Base-by-base conservation (phyloP, 106 monocot genomes). In the Chionographis japonica region DNA sequence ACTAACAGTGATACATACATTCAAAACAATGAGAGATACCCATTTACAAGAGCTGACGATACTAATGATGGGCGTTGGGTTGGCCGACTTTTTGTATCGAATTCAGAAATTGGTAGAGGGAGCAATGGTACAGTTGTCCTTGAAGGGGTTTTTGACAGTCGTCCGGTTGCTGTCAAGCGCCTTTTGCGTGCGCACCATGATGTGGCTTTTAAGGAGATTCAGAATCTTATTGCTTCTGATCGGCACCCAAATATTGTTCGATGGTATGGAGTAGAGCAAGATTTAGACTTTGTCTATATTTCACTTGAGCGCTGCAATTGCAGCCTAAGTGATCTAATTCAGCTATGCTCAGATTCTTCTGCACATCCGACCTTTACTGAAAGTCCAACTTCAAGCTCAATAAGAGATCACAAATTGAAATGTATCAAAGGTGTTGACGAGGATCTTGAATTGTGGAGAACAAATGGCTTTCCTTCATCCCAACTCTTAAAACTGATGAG, bases 61-160 rank as follows among this genome's bases (percentile, higher is more conserved):
- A 53, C 8, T 70, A 65, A 58, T 69, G 80, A 81, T 60, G 92
- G 92, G 2, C 74, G 81, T 52, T 70, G 72, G 70, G 70, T 98
- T 70, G 92, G 92, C 36, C 92, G 80, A 66, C 86, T 98, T 36
- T 77, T 87, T 78, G 71, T 98, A 53, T 81, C 80, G 60, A 90
- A 87, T 78, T 73, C 56, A 59, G 92, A 90, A 85, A 98, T 98
- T 68, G 97, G 89, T 35, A 87, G 81, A 50, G 97, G 97, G 38
- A 98, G 97, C 77, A 98, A 98, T 81, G 97, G 97, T 10, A 98
- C 97, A 15, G 81, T 98, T 63, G 87, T 98, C 27, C 64, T 98
- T 62, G 92, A 98, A 77, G 97, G 97, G 40, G 46, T 74, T 68
- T 87, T 87, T 79, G 83, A 80, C 60, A 79, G 97, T 52, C 89